These are phyloP conservation scores for Xylariomycetidae sp. DNA, from an alignment of 2,329 filamentous ascomycete genomes.

Conservation along the genomic window DNA sequence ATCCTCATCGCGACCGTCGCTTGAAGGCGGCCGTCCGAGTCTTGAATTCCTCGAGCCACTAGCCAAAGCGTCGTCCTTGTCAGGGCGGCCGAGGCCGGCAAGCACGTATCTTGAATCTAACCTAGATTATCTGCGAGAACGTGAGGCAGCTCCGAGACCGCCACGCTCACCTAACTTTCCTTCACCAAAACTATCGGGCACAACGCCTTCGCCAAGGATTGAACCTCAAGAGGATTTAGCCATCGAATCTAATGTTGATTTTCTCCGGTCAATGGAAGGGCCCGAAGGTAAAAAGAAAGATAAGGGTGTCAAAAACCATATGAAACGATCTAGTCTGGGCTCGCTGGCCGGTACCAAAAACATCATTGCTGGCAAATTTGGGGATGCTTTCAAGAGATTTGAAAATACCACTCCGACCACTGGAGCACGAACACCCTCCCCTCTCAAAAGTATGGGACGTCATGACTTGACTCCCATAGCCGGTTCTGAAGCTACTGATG, in stretches of 20 bases:
- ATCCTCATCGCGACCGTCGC: constrained; percentile 59
- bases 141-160: constrained; percentile 53
- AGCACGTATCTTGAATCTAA: constrained; percentile 83
- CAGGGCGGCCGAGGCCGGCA: constrained; percentile 60
- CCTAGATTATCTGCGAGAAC: constrained; percentile 76
- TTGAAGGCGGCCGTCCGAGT: constrained; percentile 66
- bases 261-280: constrained; percentile 71
- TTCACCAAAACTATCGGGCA: constrained; percentile 31
- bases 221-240: constrained; percentile 54
- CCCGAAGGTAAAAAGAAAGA: constrained; percentile 53
- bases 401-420: constrained; percentile 50
- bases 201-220: constrained; percentile 37
- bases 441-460: constrained; percentile 42
- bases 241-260: constrained; percentile 78
- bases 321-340: constrained; percentile 70
- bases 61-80: constrained; percentile 54
- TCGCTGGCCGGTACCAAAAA: constrained; percentile 72
- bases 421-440: constrained; percentile 42
- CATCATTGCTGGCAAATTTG: constrained; percentile 82
- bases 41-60: constrained; percentile 57
- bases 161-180: constrained; percentile 30
- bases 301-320: constrained; percentile 47
- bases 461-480: constrained; percentile 64
- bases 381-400: constrained; percentile 89
- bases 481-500: constrained; percentile 69